Evolutionary conservation across 1,139 yeast genomes (phyloP), one percentile per base, ranked within the genome.

Genomic region (Candida smagusa): DNA sequence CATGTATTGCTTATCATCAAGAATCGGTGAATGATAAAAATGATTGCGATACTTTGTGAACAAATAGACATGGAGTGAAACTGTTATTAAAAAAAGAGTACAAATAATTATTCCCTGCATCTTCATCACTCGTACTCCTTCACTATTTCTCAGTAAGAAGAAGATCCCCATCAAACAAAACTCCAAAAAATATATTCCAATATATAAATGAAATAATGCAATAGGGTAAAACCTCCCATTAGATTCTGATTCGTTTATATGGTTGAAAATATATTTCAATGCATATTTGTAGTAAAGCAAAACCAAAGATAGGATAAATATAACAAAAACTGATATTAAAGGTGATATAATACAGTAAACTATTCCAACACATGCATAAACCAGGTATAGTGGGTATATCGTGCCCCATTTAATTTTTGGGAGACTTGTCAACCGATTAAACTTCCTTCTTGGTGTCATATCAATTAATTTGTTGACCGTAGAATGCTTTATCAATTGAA

Each of bases 331-430:
- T 4, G 85, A 67, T 2, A 89, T 84, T 39, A 87, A 49, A 1
- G 97, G 97, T 0, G 95, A 81, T 7, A 89, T 77, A 4, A 87
- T 76, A 6, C 88, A 74, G 51, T 86, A 88, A 0, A 85, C 79
- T 24, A 89, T 59, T 0, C 92, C 87, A 41, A 89, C 86, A 7
- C 87, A 77, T 0, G 84, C 90, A 48, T 85, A 72, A 4, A 85
- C 81, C 1, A 96, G 79, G 47, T 82, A 82, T 0, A 79, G 70
- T 0, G 96, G 90, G 50, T 84, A 88, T 1, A 76, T 59, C 0
- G 90, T 72, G 0, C 96, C 96, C 95, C 95, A 87, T 43, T 72
- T 68, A 22, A 81, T 67, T 12, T 58, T 53, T 6, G 74, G 67
- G 12, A 75, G 57, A 1, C 48, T 59, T 1, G 74, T 67, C n/a